Base-by-base conservation (phyloP, 495 filamentous ascomycete genomes). In the Penicillium paxilli region DNA sequence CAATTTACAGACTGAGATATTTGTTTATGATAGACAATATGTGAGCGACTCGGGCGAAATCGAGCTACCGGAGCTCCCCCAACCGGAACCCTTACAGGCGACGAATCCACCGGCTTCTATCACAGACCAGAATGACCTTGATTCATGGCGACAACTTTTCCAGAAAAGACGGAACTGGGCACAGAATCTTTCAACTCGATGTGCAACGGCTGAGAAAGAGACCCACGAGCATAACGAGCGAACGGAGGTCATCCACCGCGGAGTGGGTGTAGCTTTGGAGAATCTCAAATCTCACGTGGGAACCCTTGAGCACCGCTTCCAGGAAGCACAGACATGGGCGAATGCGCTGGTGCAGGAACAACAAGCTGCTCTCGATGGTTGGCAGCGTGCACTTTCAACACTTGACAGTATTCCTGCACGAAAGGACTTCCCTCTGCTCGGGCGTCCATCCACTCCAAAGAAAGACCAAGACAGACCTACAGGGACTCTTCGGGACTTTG, bases 141-240 rank as follows among this genome's bases (percentile, higher is more conserved):
- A 85, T 62, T 82, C 88, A 80, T 96, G 91, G 90, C 88, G 88
- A 63, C 83, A 85, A 52, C 76, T 96, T 9, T 95, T 90, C 71
- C 83, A 83, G 64, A 75, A 83, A 20, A 83, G 91, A 23, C 80
- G 82, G 49, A 79, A 74, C 32, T 97, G 92, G 92, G 84, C 89
- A n/a, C 57, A 82, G 32, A 75, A 78, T 28, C 66, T 92, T n/a
- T 77, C 86, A 3, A 81, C 83, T 17, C 81, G 84, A 33, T 90
- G 87, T 58, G 68, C 70, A 19, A 67, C 70, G 4, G 83, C 87
- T 68, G 82, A 86, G 26, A 71, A 76, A 44, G 65, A 56, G 10
- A 76, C 83, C 23, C 72, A 75, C 20, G 70, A 80, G 38, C 70
- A 81, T 47, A 80, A 87, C 57, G 72, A 76, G 49, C 88, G 91